Evolutionary conservation across 164 flowering plant species (phyloP).

Genomic region (Pachysandra terminalis): DNA sequence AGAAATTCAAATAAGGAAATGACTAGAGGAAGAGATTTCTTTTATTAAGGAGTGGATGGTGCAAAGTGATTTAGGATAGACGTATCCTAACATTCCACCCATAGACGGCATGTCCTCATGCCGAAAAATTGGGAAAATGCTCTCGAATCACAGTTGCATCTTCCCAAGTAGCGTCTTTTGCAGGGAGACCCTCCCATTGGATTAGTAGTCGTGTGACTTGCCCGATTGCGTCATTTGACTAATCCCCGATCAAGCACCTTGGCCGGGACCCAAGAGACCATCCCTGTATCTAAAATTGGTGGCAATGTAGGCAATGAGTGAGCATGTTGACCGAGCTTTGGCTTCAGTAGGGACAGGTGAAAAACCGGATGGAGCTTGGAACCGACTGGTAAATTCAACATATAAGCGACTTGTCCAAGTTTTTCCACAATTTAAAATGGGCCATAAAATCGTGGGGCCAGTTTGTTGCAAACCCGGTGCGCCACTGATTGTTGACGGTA

Average conservation of each 20-base stretch:
- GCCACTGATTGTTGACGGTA: not conserved
- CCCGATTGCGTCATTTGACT: not conserved
- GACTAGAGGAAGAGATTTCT: no score
- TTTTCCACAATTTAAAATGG: not conserved
- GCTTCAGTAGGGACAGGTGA: not conserved
- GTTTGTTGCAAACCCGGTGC: not conserved
- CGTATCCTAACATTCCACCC: not conserved
- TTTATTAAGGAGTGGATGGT: no score
- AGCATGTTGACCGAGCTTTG: not conserved
- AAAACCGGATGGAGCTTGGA: not conserved
- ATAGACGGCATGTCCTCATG: not conserved
- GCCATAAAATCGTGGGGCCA: not conserved
- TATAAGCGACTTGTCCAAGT: not conserved
- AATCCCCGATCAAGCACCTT: not conserved
- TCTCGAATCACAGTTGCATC: not conserved
- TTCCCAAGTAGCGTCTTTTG: not conserved
- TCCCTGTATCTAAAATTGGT: not conserved
- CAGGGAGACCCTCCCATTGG: not conserved
- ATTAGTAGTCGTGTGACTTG: not conserved
- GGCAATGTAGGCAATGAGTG: not conserved
- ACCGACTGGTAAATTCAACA: not conserved
- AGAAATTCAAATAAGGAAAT: no score
- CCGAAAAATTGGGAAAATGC: not conserved
- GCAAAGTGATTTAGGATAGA: not conserved
- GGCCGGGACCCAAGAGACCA: not conserved